phyloP scores from a whole-genome alignment of 257 asterid genomes.

The Buddleja alternifolia region DNA sequence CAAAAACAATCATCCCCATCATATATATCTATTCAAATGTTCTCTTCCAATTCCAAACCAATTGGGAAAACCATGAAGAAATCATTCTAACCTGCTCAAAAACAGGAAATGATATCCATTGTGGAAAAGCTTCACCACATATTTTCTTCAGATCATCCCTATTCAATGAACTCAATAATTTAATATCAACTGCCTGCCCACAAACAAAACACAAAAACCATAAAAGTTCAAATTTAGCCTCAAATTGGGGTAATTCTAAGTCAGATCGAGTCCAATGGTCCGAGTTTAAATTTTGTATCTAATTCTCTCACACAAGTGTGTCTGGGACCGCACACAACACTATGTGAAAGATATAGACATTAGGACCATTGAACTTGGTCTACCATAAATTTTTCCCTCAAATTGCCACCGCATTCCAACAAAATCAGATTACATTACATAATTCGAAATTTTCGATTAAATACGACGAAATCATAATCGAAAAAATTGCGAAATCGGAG shows the following conservation, averaged over 20 bases:
- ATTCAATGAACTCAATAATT: conserved; percentile 62
- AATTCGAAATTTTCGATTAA: not conserved
- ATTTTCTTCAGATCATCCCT: conserved; percentile 90
- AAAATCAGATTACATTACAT: too few species aligned
- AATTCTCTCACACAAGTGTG: too few species aligned
- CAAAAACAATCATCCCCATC: not conserved
- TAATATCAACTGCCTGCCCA: conserved; percentile 81
- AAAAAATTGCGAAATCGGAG: not conserved
- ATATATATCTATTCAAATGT: not conserved
- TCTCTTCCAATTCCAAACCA: not conserved
- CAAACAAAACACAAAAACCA: conserved; percentile 26
- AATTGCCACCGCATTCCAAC: too few species aligned
- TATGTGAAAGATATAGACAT: too few species aligned
- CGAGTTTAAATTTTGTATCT: too few species aligned
- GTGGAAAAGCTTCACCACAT: conserved; percentile 87
- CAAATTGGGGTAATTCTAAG: too few species aligned
- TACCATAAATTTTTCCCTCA: too few species aligned
- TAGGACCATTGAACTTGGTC: too few species aligned
- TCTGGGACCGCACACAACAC: too few species aligned
- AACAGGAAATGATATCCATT: conserved; percentile 96
- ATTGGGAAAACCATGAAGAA: conserved; percentile 12
- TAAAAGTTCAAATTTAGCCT: not conserved
- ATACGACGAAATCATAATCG: not conserved
- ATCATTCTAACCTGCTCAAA: conserved; percentile 73
- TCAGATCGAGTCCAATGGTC: too few species aligned